Percentiles rank a stretch among this genome's conserved stretches.
Conservation (phyloP, 1,284 basidiomycete species). For the Porogramme epimiltina region DNA sequence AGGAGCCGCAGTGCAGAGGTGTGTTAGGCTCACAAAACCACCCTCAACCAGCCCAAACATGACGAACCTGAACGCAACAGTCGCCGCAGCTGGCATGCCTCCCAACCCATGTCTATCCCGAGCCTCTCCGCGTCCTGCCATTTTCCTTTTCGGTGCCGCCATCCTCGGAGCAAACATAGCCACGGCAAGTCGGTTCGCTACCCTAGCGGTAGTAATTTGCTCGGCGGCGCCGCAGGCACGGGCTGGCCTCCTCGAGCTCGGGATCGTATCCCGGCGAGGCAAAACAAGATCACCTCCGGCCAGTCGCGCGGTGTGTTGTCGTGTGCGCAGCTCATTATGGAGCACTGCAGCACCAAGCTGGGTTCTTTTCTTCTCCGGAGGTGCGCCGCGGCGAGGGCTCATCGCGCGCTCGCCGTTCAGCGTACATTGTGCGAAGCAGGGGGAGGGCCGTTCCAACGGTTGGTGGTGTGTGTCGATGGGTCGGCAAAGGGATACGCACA, state of each 20-base stretch:
- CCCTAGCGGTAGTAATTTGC: conserved; percentile 38
- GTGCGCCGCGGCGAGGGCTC: too few species aligned
- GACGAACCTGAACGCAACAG: conserved; percentile 52
- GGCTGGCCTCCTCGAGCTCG: conserved; percentile 74
- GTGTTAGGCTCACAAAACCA: background rate
- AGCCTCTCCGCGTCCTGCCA: conserved; percentile 60
- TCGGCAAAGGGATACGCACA: too few species aligned
- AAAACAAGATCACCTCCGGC: too few species aligned
- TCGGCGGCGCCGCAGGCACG: conserved; percentile 58
- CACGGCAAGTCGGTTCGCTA: conserved; percentile 28
- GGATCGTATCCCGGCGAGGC: conserved; percentile 89
- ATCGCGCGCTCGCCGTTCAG: too few species aligned
- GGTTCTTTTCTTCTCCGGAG: too few species aligned
- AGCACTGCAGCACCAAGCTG: too few species aligned
- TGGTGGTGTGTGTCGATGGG: too few species aligned
- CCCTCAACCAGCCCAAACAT: background rate
- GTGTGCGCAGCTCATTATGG: too few species aligned
- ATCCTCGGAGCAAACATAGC: conserved; percentile 23
- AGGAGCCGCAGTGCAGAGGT: conserved; percentile 7
- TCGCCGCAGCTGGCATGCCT: conserved; percentile 60
- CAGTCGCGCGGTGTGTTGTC: too few species aligned
- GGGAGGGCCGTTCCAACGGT: too few species aligned
- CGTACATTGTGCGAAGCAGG: too few species aligned
- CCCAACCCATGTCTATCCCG: conserved; percentile 89
- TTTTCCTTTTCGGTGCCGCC: conserved; percentile 36